phyloP scores from a whole-genome alignment of 2,329 filamentous ascomycete species.

The Metarhizium humberi region DNA sequence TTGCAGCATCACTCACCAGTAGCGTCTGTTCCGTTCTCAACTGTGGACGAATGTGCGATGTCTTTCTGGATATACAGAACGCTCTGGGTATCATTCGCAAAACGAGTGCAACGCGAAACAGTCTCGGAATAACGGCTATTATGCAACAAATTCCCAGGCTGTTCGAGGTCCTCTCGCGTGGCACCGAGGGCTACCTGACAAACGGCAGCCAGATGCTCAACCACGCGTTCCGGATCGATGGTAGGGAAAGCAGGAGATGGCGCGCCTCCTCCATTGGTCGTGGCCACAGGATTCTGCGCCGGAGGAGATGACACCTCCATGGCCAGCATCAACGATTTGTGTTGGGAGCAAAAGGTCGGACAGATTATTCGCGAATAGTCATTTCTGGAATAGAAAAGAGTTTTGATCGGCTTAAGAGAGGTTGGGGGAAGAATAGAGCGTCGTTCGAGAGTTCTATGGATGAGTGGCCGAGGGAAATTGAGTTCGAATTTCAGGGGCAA shows the following conservation, averaged over 20 bases:
- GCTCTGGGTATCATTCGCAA: slow-evolving; percentile 79
- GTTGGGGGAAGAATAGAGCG: not conserved
- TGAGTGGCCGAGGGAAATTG: not conserved
- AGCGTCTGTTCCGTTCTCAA: slow-evolving; percentile 38
- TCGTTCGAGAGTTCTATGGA: not conserved
- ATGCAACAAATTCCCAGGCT: slow-evolving; percentile 74
- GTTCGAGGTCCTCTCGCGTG: slow-evolving; percentile 68
- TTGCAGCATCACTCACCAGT: slow-evolving; percentile 27
- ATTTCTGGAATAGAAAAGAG: slow-evolving; percentile 1
- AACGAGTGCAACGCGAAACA: slow-evolving; percentile 76
- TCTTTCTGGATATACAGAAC: slow-evolving; percentile 91
- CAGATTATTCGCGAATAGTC: not conserved
- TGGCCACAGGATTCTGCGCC: slow-evolving; percentile 32
- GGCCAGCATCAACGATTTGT: slow-evolving; percentile 12
- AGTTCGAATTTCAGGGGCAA: not conserved
- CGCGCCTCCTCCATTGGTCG: slow-evolving; percentile 28
- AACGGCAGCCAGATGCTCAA: slow-evolving; percentile 63
- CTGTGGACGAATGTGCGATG: slow-evolving; percentile 42
- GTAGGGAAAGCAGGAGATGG: slow-evolving; percentile 37
- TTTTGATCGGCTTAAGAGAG: not conserved
- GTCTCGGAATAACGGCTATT: slow-evolving; percentile 66
- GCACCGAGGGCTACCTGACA: slow-evolving; percentile 68
- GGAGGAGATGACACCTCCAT: slow-evolving; percentile 46
- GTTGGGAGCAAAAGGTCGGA: not conserved
- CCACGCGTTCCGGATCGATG: slow-evolving; percentile 58